Evolutionary conservation across 73 alveolate species (phyloP).

Genomic region (Symbiodinium natans): DNA sequence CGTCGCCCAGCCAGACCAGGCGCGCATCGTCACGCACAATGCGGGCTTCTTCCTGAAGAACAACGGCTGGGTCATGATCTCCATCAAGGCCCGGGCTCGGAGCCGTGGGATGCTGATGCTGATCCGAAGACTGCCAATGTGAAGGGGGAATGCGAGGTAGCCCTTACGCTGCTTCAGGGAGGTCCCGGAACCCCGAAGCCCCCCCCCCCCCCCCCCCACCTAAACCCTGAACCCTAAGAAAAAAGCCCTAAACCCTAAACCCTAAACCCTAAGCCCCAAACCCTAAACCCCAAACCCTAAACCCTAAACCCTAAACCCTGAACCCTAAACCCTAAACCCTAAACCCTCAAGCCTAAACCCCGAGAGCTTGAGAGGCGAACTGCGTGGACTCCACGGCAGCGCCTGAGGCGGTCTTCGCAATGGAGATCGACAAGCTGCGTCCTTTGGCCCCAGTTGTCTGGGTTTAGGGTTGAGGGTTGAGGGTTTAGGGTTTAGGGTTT

Average conservation of each 20-base stretch:
- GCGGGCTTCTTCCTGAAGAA: conserved; percentile 95
- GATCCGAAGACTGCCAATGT: no score
- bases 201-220: no score
- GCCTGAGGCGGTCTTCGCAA: conserved; percentile 99
- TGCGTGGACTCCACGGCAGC: conserved; percentile 99
- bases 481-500: no score
- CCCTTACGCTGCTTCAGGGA: no score
- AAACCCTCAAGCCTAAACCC: no score
- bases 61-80: conserved; percentile 95
- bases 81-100: conserved; percentile 95
- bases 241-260: not conserved
- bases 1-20: conserved; percentile 99
- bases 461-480: not conserved
- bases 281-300: not conserved
- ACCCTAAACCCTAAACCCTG: no score
- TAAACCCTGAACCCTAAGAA: no score
- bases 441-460: not conserved
- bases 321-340: no score
- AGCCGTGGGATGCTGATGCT: no score
- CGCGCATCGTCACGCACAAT: conserved; percentile 94
- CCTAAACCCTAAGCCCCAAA: not conserved
- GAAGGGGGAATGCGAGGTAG: no score
- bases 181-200: no score
- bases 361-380: no score
- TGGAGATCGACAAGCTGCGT: conserved; percentile 93